These are phyloP conservation scores for Ogataea paraovalis DNA, from an alignment of 805 yeast genomes.

Conservation along the genomic window DNA sequence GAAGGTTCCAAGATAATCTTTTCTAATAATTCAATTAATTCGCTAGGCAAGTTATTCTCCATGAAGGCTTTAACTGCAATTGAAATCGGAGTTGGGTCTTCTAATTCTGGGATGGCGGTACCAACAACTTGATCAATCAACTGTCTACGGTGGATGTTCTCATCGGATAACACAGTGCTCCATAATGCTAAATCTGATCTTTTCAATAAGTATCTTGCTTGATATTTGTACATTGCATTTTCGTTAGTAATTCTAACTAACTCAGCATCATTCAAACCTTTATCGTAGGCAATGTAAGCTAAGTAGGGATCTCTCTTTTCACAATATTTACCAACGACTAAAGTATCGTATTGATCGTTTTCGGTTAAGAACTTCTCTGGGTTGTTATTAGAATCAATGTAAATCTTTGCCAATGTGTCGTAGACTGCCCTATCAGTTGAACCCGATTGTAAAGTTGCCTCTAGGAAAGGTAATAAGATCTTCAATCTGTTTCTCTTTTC, in stretches of 20 bases:
- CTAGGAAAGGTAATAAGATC: constrained; percentile 87
- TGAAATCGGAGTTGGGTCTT: constrained; percentile 90
- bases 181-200: constrained; percentile 86
- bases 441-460: constrained; percentile 79
- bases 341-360: constrained; percentile 85
- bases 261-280: constrained; percentile 89
- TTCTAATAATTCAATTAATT: constrained; percentile 90
- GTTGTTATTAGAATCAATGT: constrained; percentile 94
- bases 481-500: constrained; percentile 95
- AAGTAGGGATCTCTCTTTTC: constrained; percentile 98
- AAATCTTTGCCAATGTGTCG: constrained; percentile 95
- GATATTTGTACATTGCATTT: constrained; percentile 96
- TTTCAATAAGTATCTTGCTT: constrained; percentile 89
- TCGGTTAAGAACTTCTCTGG: constrained; percentile 96
- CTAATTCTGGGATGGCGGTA: constrained; percentile 91
- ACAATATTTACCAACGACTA: constrained; percentile 95
- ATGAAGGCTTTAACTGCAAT: constrained; percentile 92
- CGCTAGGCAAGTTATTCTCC: constrained; percentile 90
- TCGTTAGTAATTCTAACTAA: constrained; percentile 90
- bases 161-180: constrained; percentile 70
- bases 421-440: constrained; percentile 85
- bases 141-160: constrained; percentile 84
- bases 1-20: constrained; percentile 96
- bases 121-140: constrained; percentile 92
- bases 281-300: constrained; percentile 96